Evolutionary conservation across 352 stramenopile genomes (phyloP).

Genomic region (Phytophthora megakarya): DNA sequence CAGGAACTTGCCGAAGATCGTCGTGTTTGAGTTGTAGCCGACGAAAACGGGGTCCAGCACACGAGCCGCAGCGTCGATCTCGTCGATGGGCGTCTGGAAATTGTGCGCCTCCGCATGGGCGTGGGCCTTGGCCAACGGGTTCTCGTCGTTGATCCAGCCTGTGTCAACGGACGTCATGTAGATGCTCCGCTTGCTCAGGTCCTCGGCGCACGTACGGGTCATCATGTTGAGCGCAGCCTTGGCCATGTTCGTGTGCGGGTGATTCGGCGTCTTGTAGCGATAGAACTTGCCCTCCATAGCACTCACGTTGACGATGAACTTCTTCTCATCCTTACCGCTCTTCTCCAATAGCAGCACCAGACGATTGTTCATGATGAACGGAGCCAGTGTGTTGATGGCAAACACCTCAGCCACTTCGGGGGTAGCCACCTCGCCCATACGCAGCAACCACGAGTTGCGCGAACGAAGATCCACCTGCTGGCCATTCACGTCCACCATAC

Average conservation of each 20-base stretch:
- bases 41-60: slow-evolving; percentile 96
- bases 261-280: slow-evolving; percentile 96
- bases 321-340: slow-evolving; percentile 54
- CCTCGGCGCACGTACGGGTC: slow-evolving; percentile 95
- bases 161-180: slow-evolving; percentile 99
- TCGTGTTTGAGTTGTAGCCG: slow-evolving; percentile 74
- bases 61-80: slow-evolving; percentile 95
- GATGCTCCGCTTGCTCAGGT: slow-evolving; percentile 93
- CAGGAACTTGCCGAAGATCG: slow-evolving; percentile 83
- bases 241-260: slow-evolving; percentile 98
- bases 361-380: slow-evolving; percentile 96
- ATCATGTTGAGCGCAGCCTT: slow-evolving; percentile 99
- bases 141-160: slow-evolving; percentile 99
- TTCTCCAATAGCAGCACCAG: slow-evolving; percentile 91
- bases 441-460: slow-evolving; percentile 96
- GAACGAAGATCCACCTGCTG: slow-evolving; percentile 95
- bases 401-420: slow-evolving; percentile 89
- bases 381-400: slow-evolving; percentile 96
- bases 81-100: slow-evolving; percentile 98
- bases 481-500: slow-evolving; percentile 94
- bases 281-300: slow-evolving; percentile 99
- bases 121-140: slow-evolving; percentile 93
- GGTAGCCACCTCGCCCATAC: slow-evolving; percentile 93
- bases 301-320: slow-evolving; percentile 97
- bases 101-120: slow-evolving; percentile 91